Conservation (phyloP, 306 rosid species). For the Trichosanthes truncata region DNA sequence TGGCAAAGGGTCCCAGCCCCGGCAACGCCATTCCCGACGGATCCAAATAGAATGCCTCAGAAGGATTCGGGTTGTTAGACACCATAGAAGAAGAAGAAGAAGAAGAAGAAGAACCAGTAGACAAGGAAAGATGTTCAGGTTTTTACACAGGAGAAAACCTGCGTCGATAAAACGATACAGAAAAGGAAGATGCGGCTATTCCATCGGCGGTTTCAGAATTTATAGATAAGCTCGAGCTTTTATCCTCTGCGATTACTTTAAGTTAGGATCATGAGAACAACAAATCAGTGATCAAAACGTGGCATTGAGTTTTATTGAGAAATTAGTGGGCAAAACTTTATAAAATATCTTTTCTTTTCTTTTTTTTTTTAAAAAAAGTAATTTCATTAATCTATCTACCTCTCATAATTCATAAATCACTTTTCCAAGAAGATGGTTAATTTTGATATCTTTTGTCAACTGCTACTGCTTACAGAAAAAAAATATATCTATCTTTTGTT, state of each 20-base stretch:
- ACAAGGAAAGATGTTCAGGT: neutral
- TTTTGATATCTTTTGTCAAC: too few relatives aligned
- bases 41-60: conserved; percentile 61
- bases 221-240: neutral
- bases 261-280: neutral
- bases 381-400: too few relatives aligned
- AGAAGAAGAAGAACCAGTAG: neutral
- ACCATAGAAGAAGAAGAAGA: conserved; percentile 22
- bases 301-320: neutral
- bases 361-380: too few relatives aligned
- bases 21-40: conserved; percentile 49
- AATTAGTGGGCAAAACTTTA: neutral
- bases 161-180: neutral
- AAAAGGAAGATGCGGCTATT: neutral
- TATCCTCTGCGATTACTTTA: neutral
- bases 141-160: neutral
- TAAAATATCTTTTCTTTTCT: neutral
- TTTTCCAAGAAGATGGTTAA: too few relatives aligned
- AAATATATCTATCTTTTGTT: too few relatives aligned
- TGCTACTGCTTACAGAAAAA: too few relatives aligned
- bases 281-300: neutral
- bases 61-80: conserved; percentile 60
- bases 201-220: neutral
- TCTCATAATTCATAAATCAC: neutral
- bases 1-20: conserved; percentile 43